These are phyloP conservation scores for Dactylella cylindrospora DNA, from an alignment of 2,329 filamentous ascomycete genomes.

Conservation along the genomic window DNA sequence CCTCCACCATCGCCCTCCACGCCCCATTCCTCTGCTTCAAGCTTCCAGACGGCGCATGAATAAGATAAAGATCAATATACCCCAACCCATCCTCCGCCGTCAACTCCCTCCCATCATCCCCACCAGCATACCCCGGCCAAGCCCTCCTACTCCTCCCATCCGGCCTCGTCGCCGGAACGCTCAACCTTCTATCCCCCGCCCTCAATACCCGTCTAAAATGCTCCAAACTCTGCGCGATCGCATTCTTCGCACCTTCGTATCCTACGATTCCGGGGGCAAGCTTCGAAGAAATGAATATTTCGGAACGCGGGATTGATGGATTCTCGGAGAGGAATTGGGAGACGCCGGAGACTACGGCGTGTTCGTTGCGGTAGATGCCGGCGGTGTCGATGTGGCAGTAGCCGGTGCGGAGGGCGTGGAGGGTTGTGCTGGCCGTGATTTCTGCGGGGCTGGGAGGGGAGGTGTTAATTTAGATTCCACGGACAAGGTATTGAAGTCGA, in stretches of 20 bases:
- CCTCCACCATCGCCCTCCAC: constrained; percentile 66
- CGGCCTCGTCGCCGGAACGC: constrained; percentile 10
- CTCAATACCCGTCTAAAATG: constrained; percentile 34
- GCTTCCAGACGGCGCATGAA: constrained; percentile 65
- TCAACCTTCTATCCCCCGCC: constrained; percentile 30
- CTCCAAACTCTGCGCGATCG: constrained; percentile 37
- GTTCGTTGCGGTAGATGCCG: constrained; percentile 62
- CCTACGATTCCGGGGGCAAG: constrained; percentile 58
- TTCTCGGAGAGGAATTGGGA: constrained; percentile 49
- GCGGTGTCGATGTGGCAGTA: constrained; percentile 65
- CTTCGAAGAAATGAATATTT: constrained; percentile 67
- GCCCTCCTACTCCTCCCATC: constrained; percentile 9
- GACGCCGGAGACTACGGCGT: constrained; percentile 59
- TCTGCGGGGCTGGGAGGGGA: constrained; percentile 51
- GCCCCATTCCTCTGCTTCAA: constrained; percentile 60
- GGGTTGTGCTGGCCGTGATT: constrained; percentile 52
- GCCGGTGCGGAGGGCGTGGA: constrained; percentile 57
- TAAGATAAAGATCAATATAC: constrained; percentile 52
- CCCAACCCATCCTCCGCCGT: constrained; percentile 27
- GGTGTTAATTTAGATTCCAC: constrained; percentile 16
- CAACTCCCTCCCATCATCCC: constrained; percentile 2
- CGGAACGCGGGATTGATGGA: constrained; percentile 58
- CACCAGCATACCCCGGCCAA: too few relatives aligned
- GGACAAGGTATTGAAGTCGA: background rate
- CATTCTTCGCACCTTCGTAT: constrained; percentile 64